Base-by-base conservation (phyloP, 257 asterid genomes). In the Ehretia macrophylla region DNA sequence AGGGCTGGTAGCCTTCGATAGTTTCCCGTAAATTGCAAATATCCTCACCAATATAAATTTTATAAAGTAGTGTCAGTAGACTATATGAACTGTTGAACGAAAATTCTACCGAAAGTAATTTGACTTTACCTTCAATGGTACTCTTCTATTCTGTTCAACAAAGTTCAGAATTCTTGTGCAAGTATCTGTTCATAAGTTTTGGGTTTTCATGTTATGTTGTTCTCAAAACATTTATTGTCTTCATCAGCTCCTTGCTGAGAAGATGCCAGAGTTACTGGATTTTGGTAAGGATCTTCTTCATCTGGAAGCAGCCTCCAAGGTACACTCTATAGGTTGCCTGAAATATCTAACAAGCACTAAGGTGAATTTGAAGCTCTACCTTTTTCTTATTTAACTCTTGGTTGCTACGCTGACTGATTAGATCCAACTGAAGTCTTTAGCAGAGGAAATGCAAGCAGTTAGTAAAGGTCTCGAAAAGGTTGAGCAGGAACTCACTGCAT, bases 391-490 rank as follows among this genome's bases (percentile, higher is more conserved):
- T 69, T 65, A 67, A 49, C 57, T 17, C 59, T 63, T 73, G 72
- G 68, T 66, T 66, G 37, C 55, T 27, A 16, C 27, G 38, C 51
- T 23, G 35, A 59, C n/a, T 60, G 51, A 45, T 45, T 66, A 91
- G 98, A 91, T 88, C 73, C 95, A 85, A 85, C 73, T 91, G 74
- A 91, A 91, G 79, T 82, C 96, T 50, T 78, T 91, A 84, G 98
- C 98, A 67, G 98, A 91, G 75, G 98, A 91, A 84, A 91, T 91
- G 96, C 96, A 91, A 85, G 98, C 98, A 71, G 95, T 85, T 63
- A 83, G 82, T 81, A 91, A 91, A 77, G 98, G 98, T 75, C 96
- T 91, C 68, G 96, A 87, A 78, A 91, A 87, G 81, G 96, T 91
- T 68, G 95, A 91, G 67, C 95, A 85, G 71, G 98, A 91, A 82